phyloP scores from a whole-genome alignment of 441 rosid species.

The Euphorbia schlechtendalii region DNA sequence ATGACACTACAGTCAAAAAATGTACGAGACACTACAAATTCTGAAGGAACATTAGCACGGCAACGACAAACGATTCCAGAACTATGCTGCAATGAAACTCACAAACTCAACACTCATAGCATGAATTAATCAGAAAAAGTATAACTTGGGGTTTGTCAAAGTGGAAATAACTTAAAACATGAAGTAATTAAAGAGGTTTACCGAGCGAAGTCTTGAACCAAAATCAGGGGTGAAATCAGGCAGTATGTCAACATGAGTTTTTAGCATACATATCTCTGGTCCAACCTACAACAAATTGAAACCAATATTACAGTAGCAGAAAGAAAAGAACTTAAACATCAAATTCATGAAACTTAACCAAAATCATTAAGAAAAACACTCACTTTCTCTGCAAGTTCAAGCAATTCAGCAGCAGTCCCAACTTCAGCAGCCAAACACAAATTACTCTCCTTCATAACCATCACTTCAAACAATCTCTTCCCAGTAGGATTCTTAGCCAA shows the following conservation, averaged over 20 bases:
- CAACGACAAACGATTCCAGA: background rate
- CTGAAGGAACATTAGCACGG: background rate
- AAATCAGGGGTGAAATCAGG: constrained; percentile 91
- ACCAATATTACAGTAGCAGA: background rate
- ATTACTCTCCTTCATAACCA: constrained; percentile 81
- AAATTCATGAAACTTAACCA: background rate
- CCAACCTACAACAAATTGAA: constrained; percentile 58
- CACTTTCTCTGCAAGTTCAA: constrained; percentile 78
- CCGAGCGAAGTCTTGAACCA: constrained; percentile 77
- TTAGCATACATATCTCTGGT: constrained; percentile 82
- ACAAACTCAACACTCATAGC: background rate
- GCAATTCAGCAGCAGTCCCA: constrained; percentile 77
- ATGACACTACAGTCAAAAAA: background rate
- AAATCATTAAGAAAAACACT: background rate
- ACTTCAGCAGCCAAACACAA: constrained; percentile 93
- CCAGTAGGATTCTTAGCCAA: constrained; percentile 68
- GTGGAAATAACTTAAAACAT: background rate
- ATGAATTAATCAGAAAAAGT: background rate
- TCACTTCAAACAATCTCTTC: constrained; percentile 66
- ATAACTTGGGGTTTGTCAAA: background rate
- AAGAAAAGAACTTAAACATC: constrained; percentile 10
- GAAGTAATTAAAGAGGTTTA: constrained; percentile 23
- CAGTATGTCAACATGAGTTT: constrained; percentile 89
- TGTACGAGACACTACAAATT: background rate
- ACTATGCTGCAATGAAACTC: background rate